Evolutionary conservation across 202 grass and related monocot species (phyloP), one percentile per base, ranked within the genome.

Genomic region (Schoenoplectus triqueter): DNA sequence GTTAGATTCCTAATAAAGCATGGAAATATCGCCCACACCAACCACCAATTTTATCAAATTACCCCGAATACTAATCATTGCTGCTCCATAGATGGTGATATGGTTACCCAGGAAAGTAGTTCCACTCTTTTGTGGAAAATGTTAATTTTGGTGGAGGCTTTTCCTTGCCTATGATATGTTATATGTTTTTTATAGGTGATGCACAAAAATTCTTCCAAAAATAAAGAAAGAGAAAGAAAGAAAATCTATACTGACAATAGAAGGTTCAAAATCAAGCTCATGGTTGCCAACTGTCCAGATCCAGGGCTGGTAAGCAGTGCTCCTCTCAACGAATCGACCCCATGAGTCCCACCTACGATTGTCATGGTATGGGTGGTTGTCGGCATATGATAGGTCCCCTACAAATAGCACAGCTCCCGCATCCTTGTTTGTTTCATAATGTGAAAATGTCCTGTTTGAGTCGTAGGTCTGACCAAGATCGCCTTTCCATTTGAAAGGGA

Each of bases 261-360:
- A 88, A 47, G 95, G 95, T 82, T 82, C 87, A 52, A 94, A 97
- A 79, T 97, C 95, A 52, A 97, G 89, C 85, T 97, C 95, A 71
- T 97, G 95, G 63, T 97, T 97, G 78, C 95, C 95, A 39, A 89
- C 84, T 54, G 92, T 92, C 95, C 95, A 97, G 83, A 97, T 97
- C 94, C 94, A 97, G 40, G 94, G 92, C 18, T 97, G 94, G 84
- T 97, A 94, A 4, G 95, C 95, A 11, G 90, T 84, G 60, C 90
- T 97, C 59, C 95, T 88, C 83, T 97, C 95, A 6, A 94, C 89
- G 66, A 97, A 97, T 70, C 92, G 90, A 63, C 81, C 95, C 95
- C 92, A 97, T 45, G 92, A 94, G 87, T 97, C 95, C 94, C 95
- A 97, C 64, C 95, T 94, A 31, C 90, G 86, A 71, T 97, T 97